Base-by-base conservation (phyloP, 495 filamentous ascomycete genomes). In the Penicillium arizonense region DNA sequence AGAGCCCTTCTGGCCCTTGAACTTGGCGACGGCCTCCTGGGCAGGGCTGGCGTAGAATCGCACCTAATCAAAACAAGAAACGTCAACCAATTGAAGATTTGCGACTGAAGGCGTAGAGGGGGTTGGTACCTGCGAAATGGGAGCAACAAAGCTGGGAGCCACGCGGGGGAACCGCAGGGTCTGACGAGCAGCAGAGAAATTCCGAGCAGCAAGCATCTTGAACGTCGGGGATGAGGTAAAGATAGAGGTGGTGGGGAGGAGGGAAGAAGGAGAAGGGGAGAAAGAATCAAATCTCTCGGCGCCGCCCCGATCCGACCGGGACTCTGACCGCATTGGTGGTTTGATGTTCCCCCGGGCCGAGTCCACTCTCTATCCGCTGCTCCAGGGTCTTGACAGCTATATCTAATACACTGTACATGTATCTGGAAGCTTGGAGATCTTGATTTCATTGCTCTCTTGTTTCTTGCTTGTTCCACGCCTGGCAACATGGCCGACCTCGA, bases 11-110 rank as follows among this genome's bases (percentile, higher is more conserved):
- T 81, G 76, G 58, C 94, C 94, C 62, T 86, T 86, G 80, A 96
- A 98, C 76, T 91, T 87, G 69, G 91, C 94, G 61, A 98, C 89
- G 55, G 86, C 84, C 32, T 90, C 87, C 43, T 86, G 72, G 39
- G 73, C 71, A 51, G 82, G 67, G 44, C 72, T 64, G 46, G 83
- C 75, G 55, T 83, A 85, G 53, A 63, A 57, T 48, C 72, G 77
- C 50, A 75, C 50, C 75, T 78, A 68, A 13, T 52, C 47, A 30
- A 30, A 21, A 30, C 28, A 38, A 50, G 13, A 12, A 46, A 54
- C 8, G 57, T 79, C 51, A 76, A 70, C 50, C 28, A 59, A 56
- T 50, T 58, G 52, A 43, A 41, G 16, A 50, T 35, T 33, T 34
- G 32, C 30, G 28, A 47, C 7, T 47, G n/a, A 40, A 16, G 26